Evolutionary conservation across 345 rosid species (phyloP).

Genomic region (Laguncularia racemosa): DNA sequence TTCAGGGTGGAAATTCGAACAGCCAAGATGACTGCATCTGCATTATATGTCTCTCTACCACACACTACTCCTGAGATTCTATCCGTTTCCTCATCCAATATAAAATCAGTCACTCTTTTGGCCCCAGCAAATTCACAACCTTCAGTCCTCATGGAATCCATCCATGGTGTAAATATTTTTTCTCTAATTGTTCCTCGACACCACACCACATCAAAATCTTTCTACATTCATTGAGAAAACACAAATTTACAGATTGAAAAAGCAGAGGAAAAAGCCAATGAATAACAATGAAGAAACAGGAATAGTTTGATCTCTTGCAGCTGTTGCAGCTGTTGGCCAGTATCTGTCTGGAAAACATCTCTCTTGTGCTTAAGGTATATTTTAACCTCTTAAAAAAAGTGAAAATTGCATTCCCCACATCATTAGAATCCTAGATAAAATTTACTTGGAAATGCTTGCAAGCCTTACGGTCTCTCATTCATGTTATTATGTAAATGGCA

Average conservation of each 20-base stretch:
- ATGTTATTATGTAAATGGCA: too few relatives aligned
- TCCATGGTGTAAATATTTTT: slow-evolving; percentile 49
- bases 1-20: slow-evolving; percentile 40
- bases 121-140: slow-evolving; percentile 33
- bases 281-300: too few relatives aligned
- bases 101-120: slow-evolving; percentile 27
- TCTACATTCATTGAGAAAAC: slow-evolving; percentile 21
- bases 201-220: slow-evolving; percentile 40
- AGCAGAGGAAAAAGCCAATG: background rate
- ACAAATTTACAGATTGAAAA: slow-evolving; percentile 1
- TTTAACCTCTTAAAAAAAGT: too few relatives aligned
- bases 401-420: too few relatives aligned
- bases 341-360: too few relatives aligned
- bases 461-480: too few relatives aligned
- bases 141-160: slow-evolving; percentile 27
- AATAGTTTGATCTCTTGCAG: too few relatives aligned
- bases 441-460: too few relatives aligned
- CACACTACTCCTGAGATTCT: slow-evolving; percentile 40
- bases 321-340: too few relatives aligned
- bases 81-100: slow-evolving; percentile 33
- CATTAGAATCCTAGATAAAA: too few relatives aligned
- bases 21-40: slow-evolving; percentile 52
- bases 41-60: slow-evolving; percentile 23
- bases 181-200: slow-evolving; percentile 36
- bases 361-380: too few relatives aligned